A percentile compares a stretch with the other conserved stretches of the same genome.
Conservation (phyloP, 345 rosid genomes). For the Euphorbia pulcherrima region DNA sequence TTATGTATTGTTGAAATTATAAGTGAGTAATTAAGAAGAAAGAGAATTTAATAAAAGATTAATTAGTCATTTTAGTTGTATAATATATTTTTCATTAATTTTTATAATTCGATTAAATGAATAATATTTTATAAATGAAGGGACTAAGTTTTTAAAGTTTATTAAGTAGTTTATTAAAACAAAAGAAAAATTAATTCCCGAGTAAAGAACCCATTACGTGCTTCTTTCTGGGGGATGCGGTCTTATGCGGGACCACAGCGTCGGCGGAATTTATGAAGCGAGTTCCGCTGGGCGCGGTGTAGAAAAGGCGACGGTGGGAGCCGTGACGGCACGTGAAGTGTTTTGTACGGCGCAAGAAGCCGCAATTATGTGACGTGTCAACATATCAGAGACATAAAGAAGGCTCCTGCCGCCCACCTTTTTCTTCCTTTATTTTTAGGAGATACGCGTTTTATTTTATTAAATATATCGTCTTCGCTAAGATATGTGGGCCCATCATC, state of each 20-base stretch:
- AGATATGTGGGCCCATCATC: not conserved
- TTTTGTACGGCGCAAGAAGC: slow-evolving; percentile 11
- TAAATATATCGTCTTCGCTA: too few species aligned
- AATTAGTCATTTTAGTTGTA: too few species aligned
- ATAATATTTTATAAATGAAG: too few species aligned
- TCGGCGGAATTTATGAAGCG: slow-evolving; percentile 12
- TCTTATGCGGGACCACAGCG: not conserved
- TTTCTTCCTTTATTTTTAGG: not conserved
- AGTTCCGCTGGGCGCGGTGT: slow-evolving; percentile 8
- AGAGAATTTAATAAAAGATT: too few species aligned
- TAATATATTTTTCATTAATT: too few species aligned
- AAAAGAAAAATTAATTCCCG: not conserved
- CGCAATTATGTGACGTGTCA: not conserved
- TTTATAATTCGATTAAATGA: too few species aligned
- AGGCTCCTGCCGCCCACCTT: slow-evolving; percentile 5
- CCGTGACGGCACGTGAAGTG: slow-evolving; percentile 18
- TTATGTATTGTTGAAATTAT: too few species aligned
- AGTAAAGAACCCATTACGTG: too few species aligned
- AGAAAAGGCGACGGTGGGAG: not conserved
- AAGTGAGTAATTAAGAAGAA: too few species aligned
- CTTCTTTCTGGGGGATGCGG: not conserved
- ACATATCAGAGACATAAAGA: not conserved
- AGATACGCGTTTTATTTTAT: too few species aligned
- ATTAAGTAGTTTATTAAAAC: too few species aligned
- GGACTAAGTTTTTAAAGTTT: too few species aligned